Evolutionary conservation across 73 alveolate genomes (phyloP), one percentile per base, ranked within the genome.

Genomic region (Symbiodinium natans): DNA sequence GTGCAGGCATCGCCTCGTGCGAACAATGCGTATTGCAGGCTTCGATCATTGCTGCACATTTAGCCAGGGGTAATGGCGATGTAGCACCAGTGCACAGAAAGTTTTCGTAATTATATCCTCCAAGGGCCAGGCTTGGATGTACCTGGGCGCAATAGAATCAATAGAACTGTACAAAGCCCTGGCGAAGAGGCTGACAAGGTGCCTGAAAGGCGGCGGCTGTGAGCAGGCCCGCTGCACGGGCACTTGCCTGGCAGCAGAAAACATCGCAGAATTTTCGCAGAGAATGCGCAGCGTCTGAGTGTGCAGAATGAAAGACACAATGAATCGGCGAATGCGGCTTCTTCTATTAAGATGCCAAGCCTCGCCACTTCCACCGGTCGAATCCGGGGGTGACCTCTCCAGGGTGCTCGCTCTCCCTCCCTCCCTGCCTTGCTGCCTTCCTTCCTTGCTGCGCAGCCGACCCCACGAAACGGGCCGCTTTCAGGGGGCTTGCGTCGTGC

Each of bases 201-300:
- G 80, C 80, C 80, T 63, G 36, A n/a, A 63, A 23, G 80, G 80
- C 36, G 80, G 80, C 80, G 80, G 80, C 80, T 63, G 80, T 63
- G 80, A 63, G 33, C 80, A 63, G 17, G 80, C 29, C 80, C 80
- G 80, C 29, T 13, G 19, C 17, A 29, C 80, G 17, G 19, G 80
- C 27, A 63, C 36, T 3, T 31, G 80, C 80, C 80, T 63, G 80
- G 36, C 80, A 19, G 80, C 17, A 23, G 80, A 31, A 23, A n/a
- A 25, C 31, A 56, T 25, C 17, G 25, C 1, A 21, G 25, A 13
- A 52, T 27, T 52, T 15, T 23, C 31, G 23, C n/a, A 13, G n/a
- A 1, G 23, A 23, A 29, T 23, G 1, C 15, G 23, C 31, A 23
- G 71, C 71, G 17, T 52, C 71, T 6, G 68, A 17, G 68, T 27